Evolutionary conservation across 805 yeast genomes (phyloP).

Genomic region (Metschnikowia dekortorum): DNA sequence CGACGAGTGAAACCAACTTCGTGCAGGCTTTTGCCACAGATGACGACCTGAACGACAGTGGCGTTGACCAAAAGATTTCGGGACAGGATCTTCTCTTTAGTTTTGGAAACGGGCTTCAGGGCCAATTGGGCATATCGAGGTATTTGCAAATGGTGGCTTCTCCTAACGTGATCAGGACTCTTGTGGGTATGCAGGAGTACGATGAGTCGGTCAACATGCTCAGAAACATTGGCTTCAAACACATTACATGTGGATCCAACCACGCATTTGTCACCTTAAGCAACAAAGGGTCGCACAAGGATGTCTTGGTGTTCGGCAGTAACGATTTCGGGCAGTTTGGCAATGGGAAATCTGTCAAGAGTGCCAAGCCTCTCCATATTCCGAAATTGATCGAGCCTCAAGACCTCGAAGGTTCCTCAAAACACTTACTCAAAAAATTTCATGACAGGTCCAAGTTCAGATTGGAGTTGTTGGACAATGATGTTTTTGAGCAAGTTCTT

Average conservation of each 20-base stretch:
- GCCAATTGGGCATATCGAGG: slow-evolving; percentile 79
- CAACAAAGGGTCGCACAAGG: slow-evolving; percentile 42
- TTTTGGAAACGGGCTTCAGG: slow-evolving; percentile 82
- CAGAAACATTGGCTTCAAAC: slow-evolving; percentile 19
- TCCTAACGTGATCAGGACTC: slow-evolving; percentile 50
- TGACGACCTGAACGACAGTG: slow-evolving; percentile 11
- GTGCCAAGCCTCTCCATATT: slow-evolving; percentile 47
- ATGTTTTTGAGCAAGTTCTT: slow-evolving; percentile 47
- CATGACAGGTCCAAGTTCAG: slow-evolving; percentile 38
- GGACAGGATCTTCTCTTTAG: slow-evolving; percentile 39
- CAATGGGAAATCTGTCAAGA: slow-evolving; percentile 66
- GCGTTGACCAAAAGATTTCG: not conserved
- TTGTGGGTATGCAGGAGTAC: slow-evolving; percentile 16
- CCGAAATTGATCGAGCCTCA: slow-evolving; percentile 59
- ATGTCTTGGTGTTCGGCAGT: slow-evolving; percentile 78
- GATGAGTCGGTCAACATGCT: slow-evolving; percentile 7
- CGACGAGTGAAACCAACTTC: slow-evolving; percentile 59
- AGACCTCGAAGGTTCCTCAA: slow-evolving; percentile 23
- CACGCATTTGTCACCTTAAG: slow-evolving; percentile 59
- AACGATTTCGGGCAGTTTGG: slow-evolving; percentile 83
- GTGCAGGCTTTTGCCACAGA: slow-evolving; percentile 23
- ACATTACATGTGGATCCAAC: slow-evolving; percentile 58
- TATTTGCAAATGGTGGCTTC: slow-evolving; percentile 67
- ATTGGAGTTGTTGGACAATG: slow-evolving; percentile 38
- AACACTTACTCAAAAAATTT: slow-evolving; percentile 26